These are phyloP conservation scores for Dysphania ambrosioides DNA, from an alignment of 148 eudicot species.

Conservation along the genomic window DNA sequence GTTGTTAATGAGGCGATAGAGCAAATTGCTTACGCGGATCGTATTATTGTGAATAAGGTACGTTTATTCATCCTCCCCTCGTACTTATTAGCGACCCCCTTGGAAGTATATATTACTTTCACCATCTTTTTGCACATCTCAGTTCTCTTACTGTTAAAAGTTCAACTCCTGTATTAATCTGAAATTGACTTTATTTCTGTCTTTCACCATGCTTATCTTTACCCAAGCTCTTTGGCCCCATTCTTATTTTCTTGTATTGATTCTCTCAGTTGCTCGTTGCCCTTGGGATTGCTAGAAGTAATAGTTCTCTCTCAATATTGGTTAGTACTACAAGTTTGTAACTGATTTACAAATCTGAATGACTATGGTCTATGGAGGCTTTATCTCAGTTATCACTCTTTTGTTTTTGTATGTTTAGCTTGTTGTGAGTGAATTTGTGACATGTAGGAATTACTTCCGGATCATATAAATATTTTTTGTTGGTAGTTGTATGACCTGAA, in stretches of 20 bases:
- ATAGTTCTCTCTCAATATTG: neutral
- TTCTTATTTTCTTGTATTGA: neutral
- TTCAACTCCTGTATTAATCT: neutral
- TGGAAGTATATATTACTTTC: neutral
- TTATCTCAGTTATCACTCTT: neutral
- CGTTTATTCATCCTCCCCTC: neutral
- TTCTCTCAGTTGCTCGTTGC: neutral
- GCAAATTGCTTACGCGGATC: slow-evolving; percentile 87
- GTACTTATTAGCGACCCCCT: neutral
- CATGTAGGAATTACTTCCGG: no score
- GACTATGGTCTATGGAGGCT: neutral
- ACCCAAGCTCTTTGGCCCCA: neutral
- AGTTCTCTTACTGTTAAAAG: neutral
- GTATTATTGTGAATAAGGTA: slow-evolving; percentile 89
- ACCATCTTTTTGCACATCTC: neutral
- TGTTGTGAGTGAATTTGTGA: neutral
- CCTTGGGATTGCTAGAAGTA: neutral
- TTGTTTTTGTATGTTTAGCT: neutral
- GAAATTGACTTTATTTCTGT: neutral
- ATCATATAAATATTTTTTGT: no score
- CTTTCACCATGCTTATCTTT: neutral
- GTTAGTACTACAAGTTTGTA: neutral
- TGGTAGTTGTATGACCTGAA: no score
- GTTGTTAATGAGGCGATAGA: slow-evolving; percentile 93
- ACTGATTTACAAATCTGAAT: neutral